These are phyloP conservation scores for Trypanosoma brucei DNA, from an alignment of 208 protist species.

Conservation along the genomic window DNA sequence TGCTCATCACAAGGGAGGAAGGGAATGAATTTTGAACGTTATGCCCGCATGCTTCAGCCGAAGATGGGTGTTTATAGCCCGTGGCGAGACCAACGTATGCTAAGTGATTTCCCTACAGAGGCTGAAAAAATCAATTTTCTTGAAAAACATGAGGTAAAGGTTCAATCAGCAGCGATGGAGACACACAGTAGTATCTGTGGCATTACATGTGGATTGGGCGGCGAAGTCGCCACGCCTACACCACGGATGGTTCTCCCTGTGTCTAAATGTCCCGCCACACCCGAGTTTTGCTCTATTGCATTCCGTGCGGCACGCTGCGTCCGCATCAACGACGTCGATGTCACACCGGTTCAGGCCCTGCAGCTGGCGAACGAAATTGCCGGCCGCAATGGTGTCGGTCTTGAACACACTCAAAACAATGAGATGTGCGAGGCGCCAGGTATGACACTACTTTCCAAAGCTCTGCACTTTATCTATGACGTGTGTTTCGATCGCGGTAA, in stretches of 20 bases:
- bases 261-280: constrained; percentile 52
- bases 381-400: constrained; percentile 81
- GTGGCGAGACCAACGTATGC: constrained; percentile 80
- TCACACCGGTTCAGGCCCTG: constrained; percentile 77
- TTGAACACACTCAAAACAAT: constrained; percentile 73
- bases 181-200: constrained; percentile 87
- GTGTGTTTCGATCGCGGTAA: constrained; percentile 77
- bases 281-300: constrained; percentile 82
- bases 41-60: constrained; percentile 76
- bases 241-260: constrained; percentile 59
- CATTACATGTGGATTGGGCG: constrained; percentile 72
- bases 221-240: constrained; percentile 44
- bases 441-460: constrained; percentile 76
- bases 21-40: constrained; percentile 86
- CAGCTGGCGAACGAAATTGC: constrained; percentile 86
- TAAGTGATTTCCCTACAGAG: constrained; percentile 76
- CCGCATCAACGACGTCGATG: constrained; percentile 76
- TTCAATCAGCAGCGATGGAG: constrained; percentile 38
- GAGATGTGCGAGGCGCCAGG: constrained; percentile 90
- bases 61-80: constrained; percentile 89
- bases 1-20: constrained; percentile 81
- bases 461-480: constrained; percentile 82
- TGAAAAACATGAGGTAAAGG: constrained; percentile 66
- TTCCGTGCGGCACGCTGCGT: constrained; percentile 73
- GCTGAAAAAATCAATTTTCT: constrained; percentile 80